A percentile compares a stretch with the other conserved stretches of the same genome.
phyloP scores from a whole-genome alignment of 1,284 basidiomycete genomes.

The Afroboletus lepidellus region DNA sequence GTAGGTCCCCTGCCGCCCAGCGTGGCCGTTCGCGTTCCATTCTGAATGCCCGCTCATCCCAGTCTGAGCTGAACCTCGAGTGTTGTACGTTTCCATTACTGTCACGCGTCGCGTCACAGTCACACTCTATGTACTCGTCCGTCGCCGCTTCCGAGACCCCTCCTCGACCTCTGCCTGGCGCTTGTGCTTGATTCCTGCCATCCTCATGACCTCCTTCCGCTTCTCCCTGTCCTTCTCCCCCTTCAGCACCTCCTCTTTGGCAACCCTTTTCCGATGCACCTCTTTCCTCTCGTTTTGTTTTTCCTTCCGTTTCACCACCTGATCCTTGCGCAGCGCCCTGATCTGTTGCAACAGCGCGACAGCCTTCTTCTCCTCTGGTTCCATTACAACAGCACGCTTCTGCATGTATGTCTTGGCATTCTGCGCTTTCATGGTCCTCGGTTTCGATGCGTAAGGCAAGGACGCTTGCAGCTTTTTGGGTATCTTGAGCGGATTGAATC shows the following conservation, averaged over 20 bases:
- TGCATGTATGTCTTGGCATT: constrained; percentile 80
- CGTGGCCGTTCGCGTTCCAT: constrained; percentile 27
- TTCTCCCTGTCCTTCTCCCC: constrained; percentile 77
- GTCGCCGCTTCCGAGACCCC: constrained; percentile 54
- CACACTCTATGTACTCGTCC: constrained; percentile 28
- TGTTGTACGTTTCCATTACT: neutral
- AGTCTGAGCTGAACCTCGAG: constrained; percentile 1
- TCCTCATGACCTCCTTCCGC: constrained; percentile 75
- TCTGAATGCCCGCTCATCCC: constrained; percentile 27
- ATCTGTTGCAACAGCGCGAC: constrained; percentile 95
- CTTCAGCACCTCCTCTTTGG: constrained; percentile 67
- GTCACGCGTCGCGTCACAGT: constrained; percentile 27
- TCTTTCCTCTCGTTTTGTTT: constrained; percentile 78
- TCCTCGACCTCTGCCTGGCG: constrained; percentile 59
- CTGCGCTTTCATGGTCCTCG: constrained; percentile 80
- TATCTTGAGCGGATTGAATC: constrained; percentile 91
- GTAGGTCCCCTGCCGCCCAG: constrained; percentile 10
- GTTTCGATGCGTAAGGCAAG: constrained; percentile 92
- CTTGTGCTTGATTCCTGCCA: constrained; percentile 72
- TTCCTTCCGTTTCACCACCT: constrained; percentile 72
- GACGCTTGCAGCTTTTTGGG: constrained; percentile 87
- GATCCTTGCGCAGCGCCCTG: constrained; percentile 87
- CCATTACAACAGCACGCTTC: constrained; percentile 91
- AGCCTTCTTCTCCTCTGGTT: constrained; percentile 92
- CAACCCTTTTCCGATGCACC: constrained; percentile 64